Evolutionary conservation across 1,284 basidiomycete species (phyloP).

Genomic region (Volvariella surrecta): DNA sequence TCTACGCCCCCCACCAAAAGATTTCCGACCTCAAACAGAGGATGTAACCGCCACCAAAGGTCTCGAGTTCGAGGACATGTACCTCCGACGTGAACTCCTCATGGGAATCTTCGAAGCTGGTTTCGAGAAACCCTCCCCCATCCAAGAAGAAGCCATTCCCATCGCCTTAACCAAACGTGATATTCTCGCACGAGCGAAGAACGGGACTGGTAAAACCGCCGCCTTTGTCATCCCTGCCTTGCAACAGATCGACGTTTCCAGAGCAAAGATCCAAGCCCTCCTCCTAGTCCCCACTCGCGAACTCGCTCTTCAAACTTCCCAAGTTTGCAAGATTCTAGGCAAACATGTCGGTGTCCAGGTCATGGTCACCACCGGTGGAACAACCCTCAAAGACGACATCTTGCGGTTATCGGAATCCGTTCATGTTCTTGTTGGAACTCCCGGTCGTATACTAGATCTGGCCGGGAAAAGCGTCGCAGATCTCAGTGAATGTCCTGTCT

Average conservation of each 20-base stretch:
- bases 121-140: slow-evolving; percentile 94
- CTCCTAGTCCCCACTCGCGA: slow-evolving; percentile 94
- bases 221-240: slow-evolving; percentile 97
- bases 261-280: slow-evolving; percentile 90
- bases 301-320: slow-evolving; percentile 91
- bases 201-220: slow-evolving; percentile 93
- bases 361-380: slow-evolving; percentile 99
- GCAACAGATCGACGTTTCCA: slow-evolving; percentile 84
- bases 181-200: slow-evolving; percentile 87
- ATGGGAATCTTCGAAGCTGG: slow-evolving; percentile 97
- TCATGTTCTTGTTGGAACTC: slow-evolving; percentile 95
- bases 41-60: slow-evolving; percentile 92
- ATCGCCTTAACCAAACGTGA: slow-evolving; percentile 84
- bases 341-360: slow-evolving; percentile 95
- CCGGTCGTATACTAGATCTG: slow-evolving; percentile 93
- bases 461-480: slow-evolving; percentile 93
- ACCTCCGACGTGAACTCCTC: slow-evolving; percentile 69
- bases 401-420: slow-evolving; percentile 86
- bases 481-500: slow-evolving; percentile 89
- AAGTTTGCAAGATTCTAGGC: slow-evolving; percentile 95
- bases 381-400: slow-evolving; percentile 97
- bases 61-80: slow-evolving; percentile 87
- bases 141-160: slow-evolving; percentile 97
- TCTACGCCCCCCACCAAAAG: slow-evolving; percentile 84
- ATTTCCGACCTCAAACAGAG: slow-evolving; percentile 87